Base-by-base conservation (phyloP, 2,329 filamentous ascomycete species). In the Aspergillus sp. region DNA sequence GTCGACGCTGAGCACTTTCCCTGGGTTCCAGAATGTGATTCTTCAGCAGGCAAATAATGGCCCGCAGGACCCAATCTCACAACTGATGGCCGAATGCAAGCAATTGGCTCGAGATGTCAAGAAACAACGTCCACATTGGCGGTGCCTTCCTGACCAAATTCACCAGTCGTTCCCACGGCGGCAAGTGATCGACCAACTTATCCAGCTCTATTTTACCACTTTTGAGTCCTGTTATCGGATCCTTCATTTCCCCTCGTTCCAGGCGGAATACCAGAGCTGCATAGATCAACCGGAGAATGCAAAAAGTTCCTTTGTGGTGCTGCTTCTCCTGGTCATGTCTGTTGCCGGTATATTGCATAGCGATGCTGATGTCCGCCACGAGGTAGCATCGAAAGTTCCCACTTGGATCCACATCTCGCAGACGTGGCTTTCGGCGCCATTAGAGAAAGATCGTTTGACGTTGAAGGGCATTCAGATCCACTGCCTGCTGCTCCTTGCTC, bases 391-490 rank as follows among this genome's bases (percentile, higher is more conserved):
- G 2, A 40, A 52, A 4, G 30, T 43, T 1, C 56, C 51, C 33
- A 53, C 52, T 7, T 67, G 64, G 63, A 52, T 65, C 4, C 58
- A 66, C 53, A 55, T 58, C 1, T 60, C 60, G 4, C 64, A 70
- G 42, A 58, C 55, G 48, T 69, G 67, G 67, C 54, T 68, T 1
- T 50, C 56, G 2, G 65, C 62, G 0, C 65, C 66, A 4, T 55
- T 61, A 12, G 58, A 63, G 38, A 65, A 66, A 33, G 48, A 55
- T 9, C 54, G 57, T 0, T 42, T 58, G 5, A 58, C 53, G 34
- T 39, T 68, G 10, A 57, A 54, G 34, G 63, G 63, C 1, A 45
- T 71, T 3, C 68, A 71, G 46, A 53, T 63, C 5, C 51, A 60
- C 32, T 67, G 64, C 44, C 51, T 68, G n/a, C 42, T 59, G 12